Base-by-base conservation (phyloP, 2,329 filamentous ascomycete species). In the Diaporthe nobilis region DNA sequence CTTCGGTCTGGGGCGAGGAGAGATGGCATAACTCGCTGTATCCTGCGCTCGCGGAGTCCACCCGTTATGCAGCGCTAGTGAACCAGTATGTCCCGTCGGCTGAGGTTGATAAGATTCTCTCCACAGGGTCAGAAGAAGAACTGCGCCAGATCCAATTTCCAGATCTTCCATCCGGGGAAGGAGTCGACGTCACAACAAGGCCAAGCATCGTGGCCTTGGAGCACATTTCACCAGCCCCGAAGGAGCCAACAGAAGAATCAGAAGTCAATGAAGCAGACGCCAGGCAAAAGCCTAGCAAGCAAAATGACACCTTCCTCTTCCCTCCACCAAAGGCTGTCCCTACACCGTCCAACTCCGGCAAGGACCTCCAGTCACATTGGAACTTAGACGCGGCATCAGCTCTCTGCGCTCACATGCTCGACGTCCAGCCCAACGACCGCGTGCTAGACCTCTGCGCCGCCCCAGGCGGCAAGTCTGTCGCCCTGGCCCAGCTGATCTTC, bases 361-460 rank as follows among this genome's bases (percentile, higher is more conserved):
- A 67, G 8, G 60, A 74, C 6, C 79, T 81, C 25, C 77, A 80
- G 76, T 80, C 80, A 15, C 81, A 82, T 63, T 82, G 81, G 81
- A 82, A 82, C 58, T 67, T 82, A 39, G 81, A 82, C 47, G 81
- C 81, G 3, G 81, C 80, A 9, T 82, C 81, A 2, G 77, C 82
- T 2, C 79, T 82, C 10, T 79, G 79, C 0, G 83, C 82, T 8
- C 78, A 78, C 39, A 63, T 85, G 5, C 82, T 86, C 4, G 77
- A 80, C 55, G 80, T 83, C 12, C 78, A 79, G 55, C 82, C 84
- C 3, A 81, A 83, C 13, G 82, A 85, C 68, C 81, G 82, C 31
- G 80, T 86, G 8, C 79, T 86, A 20, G 85, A 86, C 68, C 80
- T 86, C 13, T 86, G 85, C 74, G 84, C 85, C 7, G 83, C 84